Evolutionary conservation across 2,329 filamentous ascomycete species (phyloP).

Genomic region (Clonostachys rhizophaga): DNA sequence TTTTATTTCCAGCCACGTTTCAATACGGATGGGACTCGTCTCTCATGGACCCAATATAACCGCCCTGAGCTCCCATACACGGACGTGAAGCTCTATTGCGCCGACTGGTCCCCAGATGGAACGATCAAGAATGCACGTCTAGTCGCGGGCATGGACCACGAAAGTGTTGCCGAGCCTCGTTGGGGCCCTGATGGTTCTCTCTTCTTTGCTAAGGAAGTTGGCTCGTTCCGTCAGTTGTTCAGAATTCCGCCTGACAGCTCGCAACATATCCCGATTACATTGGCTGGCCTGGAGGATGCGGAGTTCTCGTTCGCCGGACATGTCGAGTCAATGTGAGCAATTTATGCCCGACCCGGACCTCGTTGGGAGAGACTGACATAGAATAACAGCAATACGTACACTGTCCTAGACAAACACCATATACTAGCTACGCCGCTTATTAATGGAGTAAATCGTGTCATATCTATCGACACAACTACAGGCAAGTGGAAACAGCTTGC

Average conservation of each 20-base stretch:
- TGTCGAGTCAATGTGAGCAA: slow-evolving; percentile 21
- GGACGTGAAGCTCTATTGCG: slow-evolving; percentile 35
- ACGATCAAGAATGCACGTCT: slow-evolving; percentile 19
- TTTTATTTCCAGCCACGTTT: slow-evolving; percentile 48
- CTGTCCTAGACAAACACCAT: slow-evolving; percentile 22
- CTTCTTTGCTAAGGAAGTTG: slow-evolving; percentile 40
- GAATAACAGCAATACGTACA: slow-evolving; percentile 27
- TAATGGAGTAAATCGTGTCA: slow-evolving; percentile 23
- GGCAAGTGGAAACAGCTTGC: slow-evolving; percentile 21
- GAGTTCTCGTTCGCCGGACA: slow-evolving; percentile 17
- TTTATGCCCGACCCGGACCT: slow-evolving; percentile 9
- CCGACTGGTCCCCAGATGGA: slow-evolving; percentile 21
- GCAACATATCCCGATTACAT: slow-evolving; percentile 16
- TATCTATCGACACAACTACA: slow-evolving; percentile 29
- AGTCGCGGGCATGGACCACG: slow-evolving; percentile 33
- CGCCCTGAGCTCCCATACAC: slow-evolving; percentile 49
- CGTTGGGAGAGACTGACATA: neutral
- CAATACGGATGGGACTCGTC: slow-evolving; percentile 34
- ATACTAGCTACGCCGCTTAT: slow-evolving; percentile 25
- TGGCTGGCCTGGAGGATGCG: slow-evolving; percentile 31
- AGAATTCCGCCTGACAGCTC: slow-evolving; percentile 19
- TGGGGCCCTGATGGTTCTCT: slow-evolving; percentile 44
- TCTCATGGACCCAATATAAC: slow-evolving; percentile 51
- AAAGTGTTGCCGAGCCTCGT: slow-evolving; percentile 42
- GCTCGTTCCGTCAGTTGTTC: slow-evolving; percentile 42